Conservation (phyloP, 495 filamentous ascomycete species). For the Xylaria sp. region DNA sequence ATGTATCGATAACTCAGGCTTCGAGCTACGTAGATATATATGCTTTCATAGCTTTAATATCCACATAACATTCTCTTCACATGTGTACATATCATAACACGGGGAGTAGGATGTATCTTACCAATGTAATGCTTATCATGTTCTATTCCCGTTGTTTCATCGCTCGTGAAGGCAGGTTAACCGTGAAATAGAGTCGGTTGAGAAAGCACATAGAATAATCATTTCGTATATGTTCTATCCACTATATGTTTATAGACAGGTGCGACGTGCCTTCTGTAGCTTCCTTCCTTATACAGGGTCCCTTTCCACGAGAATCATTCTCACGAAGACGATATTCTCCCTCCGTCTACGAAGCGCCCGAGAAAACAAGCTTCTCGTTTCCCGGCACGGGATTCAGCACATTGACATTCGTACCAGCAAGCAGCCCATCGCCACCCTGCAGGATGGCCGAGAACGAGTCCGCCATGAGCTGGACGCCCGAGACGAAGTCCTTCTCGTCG, state of each 20-base stretch:
- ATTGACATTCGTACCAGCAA: slow-evolving; percentile 51
- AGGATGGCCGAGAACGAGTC: slow-evolving; percentile 53
- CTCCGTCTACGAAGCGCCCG: slow-evolving; percentile 30
- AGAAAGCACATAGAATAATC: background rate
- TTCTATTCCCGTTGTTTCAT: background rate
- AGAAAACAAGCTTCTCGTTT: slow-evolving; percentile 51
- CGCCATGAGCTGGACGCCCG: slow-evolving; percentile 57
- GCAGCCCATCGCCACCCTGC: slow-evolving; percentile 51
- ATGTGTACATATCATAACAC: background rate
- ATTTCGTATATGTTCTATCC: background rate
- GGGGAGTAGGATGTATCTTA: no score
- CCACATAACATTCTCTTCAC: background rate
- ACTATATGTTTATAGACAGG: background rate
- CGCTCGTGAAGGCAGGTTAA: background rate
- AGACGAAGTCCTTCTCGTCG: slow-evolving; percentile 55
- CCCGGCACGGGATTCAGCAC: slow-evolving; percentile 53
- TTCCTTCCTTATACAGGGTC: background rate
- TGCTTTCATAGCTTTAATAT: no score
- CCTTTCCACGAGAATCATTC: background rate
- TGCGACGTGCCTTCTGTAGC: no score
- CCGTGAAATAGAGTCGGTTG: background rate
- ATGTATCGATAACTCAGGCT: no score
- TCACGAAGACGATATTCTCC: background rate
- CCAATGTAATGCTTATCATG: background rate
- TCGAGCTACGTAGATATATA: no score